phyloP scores from a whole-genome alignment of 495 filamentous ascomycete species.

The Trichoderma orchidacearum region DNA sequence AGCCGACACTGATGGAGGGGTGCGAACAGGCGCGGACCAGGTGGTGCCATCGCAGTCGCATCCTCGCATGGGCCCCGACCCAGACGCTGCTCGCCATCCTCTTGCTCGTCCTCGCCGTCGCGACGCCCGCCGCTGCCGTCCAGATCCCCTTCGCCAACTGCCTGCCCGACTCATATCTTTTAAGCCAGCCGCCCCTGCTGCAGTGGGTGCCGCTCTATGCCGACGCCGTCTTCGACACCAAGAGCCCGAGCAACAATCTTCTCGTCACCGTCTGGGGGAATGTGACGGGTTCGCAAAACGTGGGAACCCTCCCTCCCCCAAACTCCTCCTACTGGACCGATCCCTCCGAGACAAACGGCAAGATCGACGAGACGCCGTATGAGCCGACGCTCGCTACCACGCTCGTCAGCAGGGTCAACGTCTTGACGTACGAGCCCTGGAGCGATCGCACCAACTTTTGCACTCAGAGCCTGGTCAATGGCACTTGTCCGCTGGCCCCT shows the following conservation, averaged over 20 bases:
- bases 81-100: constrained; percentile 1
- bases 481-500: constrained; percentile 60
- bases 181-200: constrained; percentile 32
- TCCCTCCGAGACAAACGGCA: constrained; percentile 49
- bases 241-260: constrained; percentile 48
- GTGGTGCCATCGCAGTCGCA: not conserved
- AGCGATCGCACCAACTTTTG: constrained; percentile 47
- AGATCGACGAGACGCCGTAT: constrained; percentile 52
- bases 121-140: constrained; percentile 33
- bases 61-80: not conserved
- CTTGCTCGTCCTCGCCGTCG: constrained; percentile 13
- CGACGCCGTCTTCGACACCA: constrained; percentile 56
- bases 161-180: constrained; percentile 43
- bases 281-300: constrained; percentile 49
- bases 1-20: no score
- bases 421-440: constrained; percentile 62
- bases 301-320: constrained; percentile 38
- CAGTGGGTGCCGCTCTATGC: constrained; percentile 70
- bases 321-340: constrained; percentile 39
- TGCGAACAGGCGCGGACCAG: not conserved
- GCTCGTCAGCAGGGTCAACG: constrained; percentile 49
- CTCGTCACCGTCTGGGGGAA: constrained; percentile 82
- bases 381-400: constrained; percentile 49
- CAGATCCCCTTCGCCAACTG: constrained; percentile 77
- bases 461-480: constrained; percentile 40